Conservation (phyloP, 2,329 filamentous ascomycete species). For the Penicillium italicum region DNA sequence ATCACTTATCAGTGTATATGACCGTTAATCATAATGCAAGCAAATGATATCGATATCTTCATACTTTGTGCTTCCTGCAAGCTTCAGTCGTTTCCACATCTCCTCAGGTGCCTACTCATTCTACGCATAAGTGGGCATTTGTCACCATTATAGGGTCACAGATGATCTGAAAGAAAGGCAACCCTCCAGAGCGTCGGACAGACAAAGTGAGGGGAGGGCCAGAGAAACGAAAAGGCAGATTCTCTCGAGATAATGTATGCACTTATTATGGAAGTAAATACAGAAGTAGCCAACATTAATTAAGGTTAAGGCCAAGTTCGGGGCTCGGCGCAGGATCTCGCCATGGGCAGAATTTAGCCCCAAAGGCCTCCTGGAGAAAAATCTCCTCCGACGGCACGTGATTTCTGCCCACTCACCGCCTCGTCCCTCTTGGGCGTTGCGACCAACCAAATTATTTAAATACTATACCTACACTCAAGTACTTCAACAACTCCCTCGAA, state of each 20-base stretch:
- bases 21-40: slow-evolving; percentile 22
- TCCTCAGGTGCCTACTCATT: too few relatives aligned
- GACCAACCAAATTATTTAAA: neutral
- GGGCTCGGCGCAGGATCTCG: neutral
- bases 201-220: neutral
- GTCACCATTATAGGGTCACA: neutral
- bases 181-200: neutral
- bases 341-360: neutral
- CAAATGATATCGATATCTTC: neutral
- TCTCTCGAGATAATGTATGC: too few relatives aligned
- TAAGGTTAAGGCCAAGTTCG: neutral
- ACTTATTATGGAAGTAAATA: too few relatives aligned
- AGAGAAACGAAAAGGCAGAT: neutral
- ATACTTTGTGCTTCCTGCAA: neutral
- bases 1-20: slow-evolving; percentile 26
- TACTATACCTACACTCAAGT: neutral
- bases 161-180: neutral
- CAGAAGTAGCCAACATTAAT: neutral
- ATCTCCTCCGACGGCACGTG: neutral
- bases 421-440: neutral
- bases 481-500: neutral
- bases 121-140: neutral
- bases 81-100: neutral
- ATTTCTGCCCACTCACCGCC: neutral
- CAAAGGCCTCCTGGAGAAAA: neutral